phyloP scores from a whole-genome alignment of 2,329 filamentous ascomycete species.

The Juglanconis oblonga region DNA sequence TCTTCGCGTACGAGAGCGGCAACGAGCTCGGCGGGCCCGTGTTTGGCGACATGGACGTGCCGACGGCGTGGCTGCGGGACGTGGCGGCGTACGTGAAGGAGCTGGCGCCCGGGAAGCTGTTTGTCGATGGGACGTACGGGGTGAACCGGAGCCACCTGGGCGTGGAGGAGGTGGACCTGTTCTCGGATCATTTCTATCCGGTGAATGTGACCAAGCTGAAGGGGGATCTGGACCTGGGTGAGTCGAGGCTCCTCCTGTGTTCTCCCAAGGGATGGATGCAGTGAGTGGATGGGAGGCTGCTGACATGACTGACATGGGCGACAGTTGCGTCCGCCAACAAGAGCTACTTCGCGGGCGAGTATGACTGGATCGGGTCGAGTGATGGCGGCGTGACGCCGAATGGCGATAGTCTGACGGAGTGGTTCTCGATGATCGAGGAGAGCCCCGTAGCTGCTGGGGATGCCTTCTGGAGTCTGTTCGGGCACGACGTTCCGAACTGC shows the following conservation, averaged over 20 bases:
- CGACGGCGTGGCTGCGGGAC: constrained; percentile 39
- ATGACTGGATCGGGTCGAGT: constrained; percentile 39
- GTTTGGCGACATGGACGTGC: constrained; percentile 42
- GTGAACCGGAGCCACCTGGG: constrained; percentile 41
- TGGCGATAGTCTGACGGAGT: constrained; percentile 34
- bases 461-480: constrained; percentile 46
- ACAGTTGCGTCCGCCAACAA: constrained; percentile 35
- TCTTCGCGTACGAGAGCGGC: constrained; percentile 48
- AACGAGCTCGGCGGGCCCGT: constrained; percentile 44
- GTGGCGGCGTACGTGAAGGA: constrained; percentile 40
- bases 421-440: constrained; percentile 38
- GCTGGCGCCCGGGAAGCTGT: constrained; percentile 41
- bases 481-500: constrained; percentile 42
- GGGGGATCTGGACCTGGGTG: constrained; percentile 27
- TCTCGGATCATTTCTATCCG: constrained; percentile 47
- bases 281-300: no score
- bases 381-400: constrained; percentile 17
- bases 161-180: constrained; percentile 43
- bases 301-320: neutral
- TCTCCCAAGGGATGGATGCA: no score
- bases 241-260: neutral
- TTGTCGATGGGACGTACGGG: constrained; percentile 48
- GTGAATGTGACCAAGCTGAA: constrained; percentile 36
- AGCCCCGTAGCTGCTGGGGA: constrained; percentile 37
- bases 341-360: constrained; percentile 45